phyloP scores from a whole-genome alignment of 805 yeast species.

The Cyberlindnera maritima region DNA sequence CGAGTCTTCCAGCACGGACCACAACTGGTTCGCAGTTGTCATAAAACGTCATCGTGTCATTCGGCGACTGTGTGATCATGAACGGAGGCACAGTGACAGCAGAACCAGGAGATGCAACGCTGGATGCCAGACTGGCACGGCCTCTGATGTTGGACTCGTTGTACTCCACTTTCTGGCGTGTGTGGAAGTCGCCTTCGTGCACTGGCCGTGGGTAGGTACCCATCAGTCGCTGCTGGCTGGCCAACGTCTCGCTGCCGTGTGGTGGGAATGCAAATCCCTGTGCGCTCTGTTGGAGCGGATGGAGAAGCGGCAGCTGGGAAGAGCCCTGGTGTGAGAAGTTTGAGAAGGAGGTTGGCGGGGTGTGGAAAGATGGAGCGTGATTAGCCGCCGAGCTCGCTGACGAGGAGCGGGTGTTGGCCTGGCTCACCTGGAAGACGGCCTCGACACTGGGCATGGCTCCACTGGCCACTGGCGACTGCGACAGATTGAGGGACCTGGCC shows the following conservation, averaged over 20 bases:
- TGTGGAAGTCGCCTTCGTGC: conserved; percentile 1
- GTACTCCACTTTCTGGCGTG: conserved; percentile 7
- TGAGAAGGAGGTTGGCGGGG: not conserved
- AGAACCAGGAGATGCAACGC: conserved; percentile 4
- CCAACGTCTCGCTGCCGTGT: not conserved
- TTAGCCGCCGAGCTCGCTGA: not conserved
- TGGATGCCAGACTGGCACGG: not conserved
- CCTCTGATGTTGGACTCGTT: conserved; percentile 10
- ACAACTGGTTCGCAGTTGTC: conserved; percentile 29
- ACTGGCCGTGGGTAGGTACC: not conserved
- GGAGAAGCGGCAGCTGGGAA: too few species aligned
- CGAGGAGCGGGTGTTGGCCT: not conserved
- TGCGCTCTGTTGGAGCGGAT: not conserved
- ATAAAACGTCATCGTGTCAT: conserved; percentile 29
- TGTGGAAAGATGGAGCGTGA: too few species aligned
- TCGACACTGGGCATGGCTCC: not conserved
- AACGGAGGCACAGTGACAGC: not conserved
- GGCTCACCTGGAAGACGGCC: not conserved
- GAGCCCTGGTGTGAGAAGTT: not conserved
- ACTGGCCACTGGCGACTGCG: not conserved
- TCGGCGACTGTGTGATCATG: not conserved
- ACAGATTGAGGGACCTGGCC: not conserved
- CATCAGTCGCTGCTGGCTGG: not conserved
- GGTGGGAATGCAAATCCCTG: not conserved
- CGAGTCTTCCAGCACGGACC: conserved; percentile 32